A percentile compares a stretch with the other conserved stretches of the same genome.
Conservation (phyloP, 2,329 filamentous ascomycete species). For the Aspergillus spinulosporus region DNA sequence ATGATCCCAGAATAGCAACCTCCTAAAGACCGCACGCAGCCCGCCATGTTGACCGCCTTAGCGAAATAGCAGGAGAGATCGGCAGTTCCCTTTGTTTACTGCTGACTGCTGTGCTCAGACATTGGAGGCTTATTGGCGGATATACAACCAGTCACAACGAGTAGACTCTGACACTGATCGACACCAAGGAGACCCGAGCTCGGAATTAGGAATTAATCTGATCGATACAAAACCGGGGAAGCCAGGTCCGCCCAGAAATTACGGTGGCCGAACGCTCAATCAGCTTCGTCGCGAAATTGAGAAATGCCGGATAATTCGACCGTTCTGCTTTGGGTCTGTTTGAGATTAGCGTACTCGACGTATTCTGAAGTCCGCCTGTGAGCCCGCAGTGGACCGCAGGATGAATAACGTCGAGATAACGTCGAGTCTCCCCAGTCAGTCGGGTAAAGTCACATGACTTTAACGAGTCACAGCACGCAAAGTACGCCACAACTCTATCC, state of each 20-base stretch:
- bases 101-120: background rate
- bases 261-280: background rate
- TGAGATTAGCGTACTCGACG: background rate
- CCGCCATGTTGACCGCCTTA: background rate
- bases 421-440: no score
- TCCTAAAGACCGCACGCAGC: no score
- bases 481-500: background rate
- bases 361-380: no score
- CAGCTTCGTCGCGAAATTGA: background rate
- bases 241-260: no score
- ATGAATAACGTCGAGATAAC: conserved; percentile 4
- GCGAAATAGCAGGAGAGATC: background rate
- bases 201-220: background rate
- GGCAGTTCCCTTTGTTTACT: background rate
- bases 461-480: background rate
- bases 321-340: background rate
- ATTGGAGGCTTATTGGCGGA: background rate
- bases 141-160: background rate
- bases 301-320: background rate
- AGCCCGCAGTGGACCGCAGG: conserved; percentile 3
- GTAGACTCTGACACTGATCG: background rate
- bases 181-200: background rate
- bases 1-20: background rate
- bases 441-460: background rate
- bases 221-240: conserved; percentile 2